These are phyloP conservation scores for Byssochlamys sp. DNA, from an alignment of 2,329 filamentous ascomycete genomes.

Conservation along the genomic window DNA sequence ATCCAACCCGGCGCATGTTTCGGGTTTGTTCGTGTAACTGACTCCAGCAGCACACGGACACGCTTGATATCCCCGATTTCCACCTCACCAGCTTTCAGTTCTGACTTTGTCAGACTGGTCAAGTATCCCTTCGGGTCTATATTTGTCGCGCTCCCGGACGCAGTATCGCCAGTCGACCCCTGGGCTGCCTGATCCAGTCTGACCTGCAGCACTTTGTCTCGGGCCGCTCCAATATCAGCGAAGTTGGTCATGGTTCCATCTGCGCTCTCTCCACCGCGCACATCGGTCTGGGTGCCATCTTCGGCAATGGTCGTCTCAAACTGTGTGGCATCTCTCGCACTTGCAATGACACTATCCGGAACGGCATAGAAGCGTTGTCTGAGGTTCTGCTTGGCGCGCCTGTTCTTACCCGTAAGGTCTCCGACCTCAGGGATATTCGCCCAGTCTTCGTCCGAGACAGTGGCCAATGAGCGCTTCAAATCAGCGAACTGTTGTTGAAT, in stretches of 20 bases:
- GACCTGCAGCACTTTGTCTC: slow-evolving; percentile 93
- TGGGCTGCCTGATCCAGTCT: slow-evolving; percentile 80
- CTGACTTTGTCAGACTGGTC: slow-evolving; percentile 75
- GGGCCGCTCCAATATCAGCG: slow-evolving; percentile 87
- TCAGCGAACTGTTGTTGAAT: slow-evolving; percentile 97
- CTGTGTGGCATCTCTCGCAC: slow-evolving; percentile 69
- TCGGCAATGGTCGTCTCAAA: slow-evolving; percentile 82
- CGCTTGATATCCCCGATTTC: slow-evolving; percentile 92
- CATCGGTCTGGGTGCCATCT: slow-evolving; percentile 53
- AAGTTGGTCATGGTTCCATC: slow-evolving; percentile 97
- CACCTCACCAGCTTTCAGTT: slow-evolving; percentile 66
- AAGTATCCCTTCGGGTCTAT: slow-evolving; percentile 95
- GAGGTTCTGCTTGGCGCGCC: slow-evolving; percentile 70
- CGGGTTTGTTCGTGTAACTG: slow-evolving; percentile 92
- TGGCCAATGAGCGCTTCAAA: slow-evolving; percentile 77
- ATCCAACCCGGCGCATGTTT: slow-evolving; percentile 94
- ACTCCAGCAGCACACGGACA: slow-evolving; percentile 83
- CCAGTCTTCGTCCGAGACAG: slow-evolving; percentile 92
- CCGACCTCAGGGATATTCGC: slow-evolving; percentile 89
- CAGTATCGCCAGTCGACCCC: slow-evolving; percentile 57
- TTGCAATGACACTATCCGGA: slow-evolving; percentile 86
- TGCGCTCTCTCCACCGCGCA: slow-evolving; percentile 36
- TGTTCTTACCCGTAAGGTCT: slow-evolving; percentile 89
- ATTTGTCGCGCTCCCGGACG: slow-evolving; percentile 71
- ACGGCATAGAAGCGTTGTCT: slow-evolving; percentile 89